Base-by-base conservation (phyloP, 306 rosid genomes). In the Fragaria iinumae region DNA sequence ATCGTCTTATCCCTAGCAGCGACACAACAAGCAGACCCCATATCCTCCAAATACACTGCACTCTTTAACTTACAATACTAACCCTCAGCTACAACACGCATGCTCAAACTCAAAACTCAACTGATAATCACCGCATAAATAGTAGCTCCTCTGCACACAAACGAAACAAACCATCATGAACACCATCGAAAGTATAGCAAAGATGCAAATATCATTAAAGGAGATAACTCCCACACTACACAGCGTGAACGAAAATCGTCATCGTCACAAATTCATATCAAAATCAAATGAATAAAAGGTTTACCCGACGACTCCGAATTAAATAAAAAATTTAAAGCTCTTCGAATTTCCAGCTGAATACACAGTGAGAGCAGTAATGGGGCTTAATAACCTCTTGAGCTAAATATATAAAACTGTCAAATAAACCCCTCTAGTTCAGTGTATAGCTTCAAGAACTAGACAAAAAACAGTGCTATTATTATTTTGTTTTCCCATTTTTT, bases 11-110 rank as follows among this genome's bases (percentile, higher is more conserved):
- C 89, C 74, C 81, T 81, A 47, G 86, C 86, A 25, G 91, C 91
- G 17, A 88, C 88, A 71, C 91, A 88, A 73, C 91, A 88, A 70
- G 81, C 88, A 67, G 89, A 80, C 49, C 91, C 91, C 91, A 88
- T 43, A 43, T 88, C 53, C 70, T 83, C 76, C 52, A 71, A 74
- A 59, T 11, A 73, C 52, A 73, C 45, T 34, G 21, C 47, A 69
- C 39, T 47, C 10, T 6, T 11, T 11, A 71, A 75, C 38, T 34
- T 44, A 66, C 56, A 71, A 66, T 50, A 63, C 36, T 41, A 71
- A 49, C 49, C 72, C 29, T 34, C 69, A 77, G 72, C 76, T 21
- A 53, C 62, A 65, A 63, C 77, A 73, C 47, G 36, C 78, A 81
- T 78, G 49, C 76, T 63, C 81, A 57, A 78, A 71, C 39, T 57